phyloP scores from a whole-genome alignment of 2,329 filamentous ascomycete species.

The Fusarium chuoi region DNA sequence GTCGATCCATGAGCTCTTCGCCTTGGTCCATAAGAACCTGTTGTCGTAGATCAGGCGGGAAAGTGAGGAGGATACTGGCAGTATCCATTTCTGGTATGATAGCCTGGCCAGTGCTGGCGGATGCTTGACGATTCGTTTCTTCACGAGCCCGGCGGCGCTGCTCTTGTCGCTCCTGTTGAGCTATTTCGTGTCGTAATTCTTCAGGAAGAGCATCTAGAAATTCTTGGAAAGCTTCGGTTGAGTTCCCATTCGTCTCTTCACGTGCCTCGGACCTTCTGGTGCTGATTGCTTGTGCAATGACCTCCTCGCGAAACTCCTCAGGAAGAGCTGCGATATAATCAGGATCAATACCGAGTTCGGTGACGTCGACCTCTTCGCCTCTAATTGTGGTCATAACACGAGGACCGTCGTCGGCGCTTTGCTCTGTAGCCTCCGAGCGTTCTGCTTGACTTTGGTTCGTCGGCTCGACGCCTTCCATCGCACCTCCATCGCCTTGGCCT shows the following conservation, averaged over 20 bases:
- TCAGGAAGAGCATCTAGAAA: slow-evolving; percentile 93
- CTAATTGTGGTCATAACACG: slow-evolving; percentile 86
- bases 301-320: slow-evolving; percentile 94
- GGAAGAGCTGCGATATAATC: slow-evolving; percentile 98
- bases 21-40: slow-evolving; percentile 92
- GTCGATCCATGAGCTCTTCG: slow-evolving; percentile 82
- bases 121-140: slow-evolving; percentile 75
- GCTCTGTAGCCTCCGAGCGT: slow-evolving; percentile 45
- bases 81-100: slow-evolving; percentile 83
- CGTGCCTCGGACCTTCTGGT: slow-evolving; percentile 82
- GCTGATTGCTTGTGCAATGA: slow-evolving; percentile 90
- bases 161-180: slow-evolving; percentile 89
- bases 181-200: slow-evolving; percentile 89
- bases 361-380: slow-evolving; percentile 91
- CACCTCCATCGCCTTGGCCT: slow-evolving; percentile 45
- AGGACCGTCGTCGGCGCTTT: slow-evolving; percentile 40
- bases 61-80: slow-evolving; percentile 89
- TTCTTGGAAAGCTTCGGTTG: slow-evolving; percentile 87
- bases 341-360: slow-evolving; percentile 90
- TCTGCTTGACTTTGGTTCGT: slow-evolving; percentile 51
- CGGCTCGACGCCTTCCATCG: slow-evolving; percentile 83
- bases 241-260: slow-evolving; percentile 75
- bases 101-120: slow-evolving; percentile 64
- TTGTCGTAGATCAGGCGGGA: slow-evolving; percentile 85
- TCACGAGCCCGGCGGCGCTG: slow-evolving; percentile 89